Evolutionary conservation across 495 filamentous ascomycete genomes (phyloP).

Genomic region (Penicillium longicatenatum): DNA sequence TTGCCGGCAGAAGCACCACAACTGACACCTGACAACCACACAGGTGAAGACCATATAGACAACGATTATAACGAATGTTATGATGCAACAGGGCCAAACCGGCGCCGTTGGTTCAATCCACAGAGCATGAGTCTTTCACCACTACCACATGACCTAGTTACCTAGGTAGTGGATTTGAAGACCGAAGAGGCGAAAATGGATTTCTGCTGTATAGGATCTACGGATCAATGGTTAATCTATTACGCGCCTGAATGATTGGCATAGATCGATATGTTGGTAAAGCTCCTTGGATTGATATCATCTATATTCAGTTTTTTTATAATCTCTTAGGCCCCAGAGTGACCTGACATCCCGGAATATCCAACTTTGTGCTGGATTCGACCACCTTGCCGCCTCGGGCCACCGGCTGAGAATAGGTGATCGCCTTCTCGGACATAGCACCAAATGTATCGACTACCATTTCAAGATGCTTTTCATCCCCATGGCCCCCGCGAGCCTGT

Average conservation of each 20-base stretch:
- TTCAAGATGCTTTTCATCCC: constrained; percentile 24
- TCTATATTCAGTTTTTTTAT: neutral
- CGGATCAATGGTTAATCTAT: too few relatives aligned
- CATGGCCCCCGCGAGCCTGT: constrained; percentile 11
- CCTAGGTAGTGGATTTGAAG: neutral
- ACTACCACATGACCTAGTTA: too few relatives aligned
- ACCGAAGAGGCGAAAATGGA: neutral
- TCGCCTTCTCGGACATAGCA: constrained; percentile 52
- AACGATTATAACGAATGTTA: neutral
- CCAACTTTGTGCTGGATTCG: constrained; percentile 40
- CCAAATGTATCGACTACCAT: constrained; percentile 44
- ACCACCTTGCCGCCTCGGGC: constrained; percentile 8
- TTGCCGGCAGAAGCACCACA: too few relatives aligned
- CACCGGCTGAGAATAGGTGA: constrained; percentile 43
- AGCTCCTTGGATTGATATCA: neutral
- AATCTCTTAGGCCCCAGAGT: constrained; percentile 8
- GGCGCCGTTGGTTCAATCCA: too few relatives aligned
- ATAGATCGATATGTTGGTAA: neutral
- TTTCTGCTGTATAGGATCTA: too few relatives aligned
- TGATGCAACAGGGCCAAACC: neutral
- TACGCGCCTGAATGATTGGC: neutral
- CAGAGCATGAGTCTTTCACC: neutral
- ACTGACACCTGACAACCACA: neutral
- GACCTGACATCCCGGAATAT: constrained; percentile 43
- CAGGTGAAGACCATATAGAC: neutral